Base-by-base conservation (phyloP, 306 rosid species). In the Corylus heterophylla region DNA sequence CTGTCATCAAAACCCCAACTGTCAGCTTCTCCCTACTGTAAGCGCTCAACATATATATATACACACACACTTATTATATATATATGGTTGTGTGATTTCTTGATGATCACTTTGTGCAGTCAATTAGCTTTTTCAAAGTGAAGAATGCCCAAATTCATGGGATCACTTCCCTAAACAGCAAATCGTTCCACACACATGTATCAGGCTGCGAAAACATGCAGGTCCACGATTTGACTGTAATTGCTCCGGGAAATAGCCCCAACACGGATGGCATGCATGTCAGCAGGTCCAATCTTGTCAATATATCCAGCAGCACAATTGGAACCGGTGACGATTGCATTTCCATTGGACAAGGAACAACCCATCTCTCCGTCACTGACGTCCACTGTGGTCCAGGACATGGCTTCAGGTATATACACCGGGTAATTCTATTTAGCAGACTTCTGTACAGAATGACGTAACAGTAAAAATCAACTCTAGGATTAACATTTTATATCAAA, bases 291-390 rank as follows among this genome's bases (percentile, higher is more conserved):
- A 14, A 12, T 13, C 5, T 7, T 1, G 85, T 90, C 17, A 81
- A n/a, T 4, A 54, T 94, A 17, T 3, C 80, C 1, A 20, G 73
- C 70, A 85, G 85, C 74, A 4, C 55, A 25, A 89, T 94, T 10
- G 87, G 62, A 76, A 94, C 98, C 0, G 96, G 98, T 0, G 98
- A 89, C 12, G 95, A 90, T n/a, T 92, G 98, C 75, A 59, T 94
- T 76, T 89, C 93, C 45, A 42, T 94, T 4, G 97, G 91, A 20
- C 85, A 81, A 3, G 90, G 85, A 14, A 2, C 51, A 45, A 50
- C 73, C 4, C 71, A 83, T 22, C 25, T 92, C 49, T 0, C 13
- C 16, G 63, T 92, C 74, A 49, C n/a, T 2, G 71, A 74, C 54
- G 25, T 90, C 50, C 86, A 82, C 0, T 93, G 98, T 17, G 97